These are phyloP conservation scores for Aspergillus eucalypticola DNA, from an alignment of 2,329 filamentous ascomycete genomes.

Conservation along the genomic window DNA sequence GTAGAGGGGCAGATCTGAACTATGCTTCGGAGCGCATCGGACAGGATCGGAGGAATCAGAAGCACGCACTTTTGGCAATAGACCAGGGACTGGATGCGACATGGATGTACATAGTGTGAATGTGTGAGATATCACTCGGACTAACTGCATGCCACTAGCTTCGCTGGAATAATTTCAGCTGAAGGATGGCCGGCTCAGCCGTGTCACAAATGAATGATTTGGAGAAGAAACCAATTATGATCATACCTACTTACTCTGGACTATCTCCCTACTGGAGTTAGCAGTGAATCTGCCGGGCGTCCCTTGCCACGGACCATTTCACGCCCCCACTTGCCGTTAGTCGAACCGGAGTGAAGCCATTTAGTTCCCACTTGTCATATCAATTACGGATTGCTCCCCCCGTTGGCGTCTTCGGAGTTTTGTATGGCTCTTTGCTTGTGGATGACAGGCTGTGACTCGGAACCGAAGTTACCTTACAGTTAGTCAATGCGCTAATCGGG, in stretches of 20 bases:
- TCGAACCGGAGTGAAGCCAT: background rate
- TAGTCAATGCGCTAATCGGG: background rate
- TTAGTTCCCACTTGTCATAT: background rate
- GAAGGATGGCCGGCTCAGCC: no score
- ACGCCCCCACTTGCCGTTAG: background rate
- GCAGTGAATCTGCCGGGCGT: background rate
- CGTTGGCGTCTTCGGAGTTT: background rate
- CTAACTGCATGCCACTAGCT: background rate
- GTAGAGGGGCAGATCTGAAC: constrained; percentile 1
- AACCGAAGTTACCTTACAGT: background rate
- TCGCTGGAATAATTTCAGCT: no score
- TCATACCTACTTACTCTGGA: no score
- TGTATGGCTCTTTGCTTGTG: no score
- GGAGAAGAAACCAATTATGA: no score
- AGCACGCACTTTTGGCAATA: no score
- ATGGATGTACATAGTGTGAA: no score
- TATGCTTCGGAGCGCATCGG: background rate
- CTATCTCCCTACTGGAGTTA: no score
- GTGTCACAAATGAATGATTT: no score
- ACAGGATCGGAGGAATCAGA: background rate
- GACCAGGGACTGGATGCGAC: no score
- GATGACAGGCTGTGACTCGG: background rate
- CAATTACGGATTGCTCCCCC: background rate
- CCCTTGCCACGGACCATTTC: background rate
- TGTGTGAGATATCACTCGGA: no score